phyloP scores from a whole-genome alignment of 1,284 basidiomycete genomes.

The Cryptococcus amylolentus region DNA sequence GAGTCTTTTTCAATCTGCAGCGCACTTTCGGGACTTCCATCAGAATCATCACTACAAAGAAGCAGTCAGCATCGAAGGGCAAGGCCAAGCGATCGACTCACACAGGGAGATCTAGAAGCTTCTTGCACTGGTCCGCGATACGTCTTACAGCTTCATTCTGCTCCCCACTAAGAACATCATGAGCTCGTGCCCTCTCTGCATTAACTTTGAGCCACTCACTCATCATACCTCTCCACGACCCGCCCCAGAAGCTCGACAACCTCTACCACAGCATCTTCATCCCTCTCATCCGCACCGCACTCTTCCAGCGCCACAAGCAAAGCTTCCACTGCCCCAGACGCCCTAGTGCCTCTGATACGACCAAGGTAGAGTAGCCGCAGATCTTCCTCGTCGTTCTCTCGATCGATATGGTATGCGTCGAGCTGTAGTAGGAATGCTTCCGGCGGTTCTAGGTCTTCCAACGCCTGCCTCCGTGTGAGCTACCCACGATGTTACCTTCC shows the following conservation, averaged over 20 bases:
- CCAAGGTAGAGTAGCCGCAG: conserved; percentile 56
- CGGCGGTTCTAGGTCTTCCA: conserved; percentile 72
- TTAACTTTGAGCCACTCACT: background rate
- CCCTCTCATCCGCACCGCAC: background rate
- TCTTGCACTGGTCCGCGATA: too few species aligned
- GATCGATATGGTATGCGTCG: conserved; percentile 78
- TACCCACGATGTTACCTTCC: too few species aligned
- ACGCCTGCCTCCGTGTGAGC: conserved; percentile 52
- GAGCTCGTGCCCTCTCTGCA: background rate
- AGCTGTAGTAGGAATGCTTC: conserved; percentile 70
- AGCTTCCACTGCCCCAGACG: background rate
- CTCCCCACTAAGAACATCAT: too few species aligned
- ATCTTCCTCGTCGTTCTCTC: conserved; percentile 82
- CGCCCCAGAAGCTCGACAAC: background rate
- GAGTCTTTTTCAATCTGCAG: too few species aligned
- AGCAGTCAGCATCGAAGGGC: too few species aligned
- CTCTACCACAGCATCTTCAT: background rate
- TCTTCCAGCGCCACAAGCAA: background rate
- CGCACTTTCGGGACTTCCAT: too few species aligned
- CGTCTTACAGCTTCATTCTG: too few species aligned
- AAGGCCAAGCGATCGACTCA: too few species aligned
- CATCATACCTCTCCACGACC: background rate
- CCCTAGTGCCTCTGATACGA: conserved; percentile 6
- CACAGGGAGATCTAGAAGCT: too few species aligned
- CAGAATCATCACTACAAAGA: too few species aligned